These are phyloP conservation scores for Colletotrichum eremochloae DNA, from an alignment of 2,329 filamentous ascomycete genomes.

Conservation along the genomic window DNA sequence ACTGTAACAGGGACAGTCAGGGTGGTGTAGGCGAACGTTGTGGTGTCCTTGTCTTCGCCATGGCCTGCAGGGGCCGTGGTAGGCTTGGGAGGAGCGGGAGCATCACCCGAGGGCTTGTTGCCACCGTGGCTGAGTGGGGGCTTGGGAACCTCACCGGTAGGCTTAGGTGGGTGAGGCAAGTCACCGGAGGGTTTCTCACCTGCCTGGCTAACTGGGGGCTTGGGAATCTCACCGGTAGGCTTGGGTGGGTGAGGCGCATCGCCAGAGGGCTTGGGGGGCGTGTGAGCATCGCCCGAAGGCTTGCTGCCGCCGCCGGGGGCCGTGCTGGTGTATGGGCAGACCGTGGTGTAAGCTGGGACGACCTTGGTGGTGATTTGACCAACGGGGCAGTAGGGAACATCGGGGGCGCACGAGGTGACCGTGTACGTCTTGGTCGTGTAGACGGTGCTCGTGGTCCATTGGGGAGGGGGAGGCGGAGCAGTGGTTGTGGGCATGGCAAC, in stretches of 20 bases:
- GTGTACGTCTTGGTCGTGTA: slow-evolving; percentile 62
- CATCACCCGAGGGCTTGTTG: slow-evolving; percentile 8
- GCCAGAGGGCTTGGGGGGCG: slow-evolving; percentile 28
- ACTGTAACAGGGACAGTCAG: slow-evolving; percentile 29
- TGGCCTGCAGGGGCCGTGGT: slow-evolving; percentile 12
- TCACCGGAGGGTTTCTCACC: not conserved
- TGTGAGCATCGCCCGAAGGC: slow-evolving; percentile 17
- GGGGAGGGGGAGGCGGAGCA: slow-evolving; percentile 18
- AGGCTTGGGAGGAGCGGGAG: slow-evolving; percentile 20
- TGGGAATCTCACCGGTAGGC: slow-evolving; percentile 3
- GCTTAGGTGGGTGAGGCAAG: not conserved
- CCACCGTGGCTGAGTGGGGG: slow-evolving; percentile 1
- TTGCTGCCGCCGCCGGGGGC: not conserved
- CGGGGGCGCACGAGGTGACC: slow-evolving; percentile 67
- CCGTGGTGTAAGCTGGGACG: slow-evolving; percentile 54
- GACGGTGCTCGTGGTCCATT: slow-evolving; percentile 53
- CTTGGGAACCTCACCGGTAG: not conserved
- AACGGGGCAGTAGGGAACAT: slow-evolving; percentile 54
- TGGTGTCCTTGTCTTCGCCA: slow-evolving; percentile 7
- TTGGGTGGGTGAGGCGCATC: slow-evolving; percentile 52
- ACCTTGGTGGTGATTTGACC: slow-evolving; percentile 54
- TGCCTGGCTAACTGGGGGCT: not conserved
- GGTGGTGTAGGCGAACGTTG: slow-evolving; percentile 24
- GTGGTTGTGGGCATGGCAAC: slow-evolving; percentile 25
- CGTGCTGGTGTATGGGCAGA: slow-evolving; percentile 55